phyloP scores from a whole-genome alignment of 1,139 yeast genomes.

The Scheffersomyces lignicola region DNA sequence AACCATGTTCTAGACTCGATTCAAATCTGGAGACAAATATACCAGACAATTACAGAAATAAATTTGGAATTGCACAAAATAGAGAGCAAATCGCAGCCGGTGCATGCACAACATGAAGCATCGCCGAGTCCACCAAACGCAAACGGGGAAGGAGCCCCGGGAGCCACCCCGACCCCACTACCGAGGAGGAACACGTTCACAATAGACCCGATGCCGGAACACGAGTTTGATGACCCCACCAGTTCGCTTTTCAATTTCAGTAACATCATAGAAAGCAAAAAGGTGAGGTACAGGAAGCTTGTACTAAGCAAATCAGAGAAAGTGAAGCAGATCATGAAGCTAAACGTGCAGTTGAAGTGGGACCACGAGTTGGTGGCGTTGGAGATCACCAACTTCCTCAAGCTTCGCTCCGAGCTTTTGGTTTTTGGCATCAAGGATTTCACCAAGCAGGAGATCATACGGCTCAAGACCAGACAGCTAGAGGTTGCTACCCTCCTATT shows the following conservation, averaged over 20 bases:
- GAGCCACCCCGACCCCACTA: background rate
- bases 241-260: slow-evolving; percentile 33
- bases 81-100: slow-evolving; percentile 8
- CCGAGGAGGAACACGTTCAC: slow-evolving; percentile 9
- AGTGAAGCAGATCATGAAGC: slow-evolving; percentile 31
- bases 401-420: slow-evolving; percentile 46
- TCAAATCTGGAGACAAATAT: slow-evolving; percentile 53
- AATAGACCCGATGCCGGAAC: slow-evolving; percentile 10
- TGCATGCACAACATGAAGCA: slow-evolving; percentile 1
- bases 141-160: no score
- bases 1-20: slow-evolving; percentile 37
- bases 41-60: slow-evolving; percentile 26
- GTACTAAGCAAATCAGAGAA: slow-evolving; percentile 32
- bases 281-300: slow-evolving; percentile 33
- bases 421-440: slow-evolving; percentile 35
- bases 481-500: slow-evolving; percentile 10
- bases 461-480: slow-evolving; percentile 10
- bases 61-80: slow-evolving; percentile 29
- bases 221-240: slow-evolving; percentile 14
- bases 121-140: background rate
- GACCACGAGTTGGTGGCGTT: slow-evolving; percentile 63
- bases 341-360: slow-evolving; percentile 39
- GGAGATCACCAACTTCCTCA: slow-evolving; percentile 58
- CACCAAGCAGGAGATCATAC: slow-evolving; percentile 16
- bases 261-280: slow-evolving; percentile 35